Evolutionary conservation across 2,329 filamentous ascomycete genomes (phyloP), one percentile per base, ranked within the genome.

Genomic region (Purpureocillium lavendulum): DNA sequence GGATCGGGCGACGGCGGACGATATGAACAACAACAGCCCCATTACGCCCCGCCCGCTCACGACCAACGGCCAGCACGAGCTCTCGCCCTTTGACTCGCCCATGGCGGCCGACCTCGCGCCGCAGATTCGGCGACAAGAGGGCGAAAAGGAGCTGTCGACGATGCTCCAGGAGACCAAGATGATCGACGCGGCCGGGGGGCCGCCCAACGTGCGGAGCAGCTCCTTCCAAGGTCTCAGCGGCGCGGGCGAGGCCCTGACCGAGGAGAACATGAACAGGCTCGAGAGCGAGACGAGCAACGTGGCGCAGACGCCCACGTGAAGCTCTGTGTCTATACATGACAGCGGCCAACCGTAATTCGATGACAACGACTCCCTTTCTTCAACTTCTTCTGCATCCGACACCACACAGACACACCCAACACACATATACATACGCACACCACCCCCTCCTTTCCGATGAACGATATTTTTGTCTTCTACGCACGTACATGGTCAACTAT

Each of bases 231-330:
- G 60, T 30, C 43, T 51, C 18, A 51, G 58, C 10, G n/a, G n/a
- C n/a, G 41, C 49, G 7, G 64, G 64, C 3, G 67, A 73, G 40
- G 65, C 65, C 5, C 48, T 77, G 44, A 77, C 73, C 1, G 67
- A 73, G 45, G 72, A 72, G 49, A 77, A 77, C 46, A 57, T 77
- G 35, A 70, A 66, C 29, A 70, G 60, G 44, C 49, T 75, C 33
- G 61, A 62, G 41, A 57, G 55, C 41, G 60, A 67, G 40, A 61
- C 45, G 2, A 34, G 41, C 26, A 41, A 36, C 9, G 4, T 24
- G 21, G 21, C 21, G 21, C 21, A 26, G 10, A 26, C 21, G 21
- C 21, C 21, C 21, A 26, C 21, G 21, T 26, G 10, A 10, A 10
- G 21, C 21, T 26, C 21, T n/a, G n/a, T n/a, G n/a, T n/a, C n/a